A percentile compares a stretch with the other conserved stretches of the same genome.
phyloP scores from a whole-genome alignment of 139 green algal species.

The Chlorella vulgaris region DNA sequence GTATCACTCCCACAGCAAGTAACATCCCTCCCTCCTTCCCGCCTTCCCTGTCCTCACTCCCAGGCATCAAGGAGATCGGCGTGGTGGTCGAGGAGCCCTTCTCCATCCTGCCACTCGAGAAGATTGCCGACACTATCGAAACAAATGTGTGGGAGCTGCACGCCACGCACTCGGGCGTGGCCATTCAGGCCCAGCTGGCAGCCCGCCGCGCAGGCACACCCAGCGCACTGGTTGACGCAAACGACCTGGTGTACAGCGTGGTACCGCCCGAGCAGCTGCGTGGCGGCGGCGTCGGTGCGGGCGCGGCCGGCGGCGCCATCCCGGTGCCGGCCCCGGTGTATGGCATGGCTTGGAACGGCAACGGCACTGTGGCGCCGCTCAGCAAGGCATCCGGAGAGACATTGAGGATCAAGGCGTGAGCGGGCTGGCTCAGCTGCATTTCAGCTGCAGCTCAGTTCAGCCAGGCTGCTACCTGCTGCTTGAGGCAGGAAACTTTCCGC shows the following conservation, averaged over 20 bases:
- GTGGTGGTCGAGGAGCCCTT: slow-evolving; percentile 50
- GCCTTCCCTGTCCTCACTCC: neutral
- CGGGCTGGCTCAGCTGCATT: too few relatives aligned
- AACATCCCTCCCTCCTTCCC: neutral
- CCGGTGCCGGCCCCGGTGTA: too few relatives aligned
- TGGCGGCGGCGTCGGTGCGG: too few relatives aligned
- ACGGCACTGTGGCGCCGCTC: neutral
- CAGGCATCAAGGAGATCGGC: slow-evolving; percentile 66
- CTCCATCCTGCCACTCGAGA: slow-evolving; percentile 51
- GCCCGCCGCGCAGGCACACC: neutral
- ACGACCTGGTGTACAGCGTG: neutral
- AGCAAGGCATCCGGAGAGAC: neutral
- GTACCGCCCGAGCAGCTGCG: neutral
- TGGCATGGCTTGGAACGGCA: neutral
- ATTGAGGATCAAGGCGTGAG: too few relatives aligned
- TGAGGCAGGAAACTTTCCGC: too few relatives aligned
- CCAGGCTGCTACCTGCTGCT: too few relatives aligned
- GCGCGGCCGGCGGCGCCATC: too few relatives aligned
- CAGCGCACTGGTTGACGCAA: neutral
- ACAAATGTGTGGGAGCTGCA: slow-evolving; percentile 34
- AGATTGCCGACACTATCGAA: slow-evolving; percentile 28
- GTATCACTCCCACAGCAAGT: too few relatives aligned
- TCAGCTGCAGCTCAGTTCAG: too few relatives aligned
- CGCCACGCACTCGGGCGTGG: slow-evolving; percentile 10
- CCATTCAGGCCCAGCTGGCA: neutral